Base-by-base conservation (phyloP, 1,284 basidiomycete genomes). In the Ceratobasidium sp. region DNA sequence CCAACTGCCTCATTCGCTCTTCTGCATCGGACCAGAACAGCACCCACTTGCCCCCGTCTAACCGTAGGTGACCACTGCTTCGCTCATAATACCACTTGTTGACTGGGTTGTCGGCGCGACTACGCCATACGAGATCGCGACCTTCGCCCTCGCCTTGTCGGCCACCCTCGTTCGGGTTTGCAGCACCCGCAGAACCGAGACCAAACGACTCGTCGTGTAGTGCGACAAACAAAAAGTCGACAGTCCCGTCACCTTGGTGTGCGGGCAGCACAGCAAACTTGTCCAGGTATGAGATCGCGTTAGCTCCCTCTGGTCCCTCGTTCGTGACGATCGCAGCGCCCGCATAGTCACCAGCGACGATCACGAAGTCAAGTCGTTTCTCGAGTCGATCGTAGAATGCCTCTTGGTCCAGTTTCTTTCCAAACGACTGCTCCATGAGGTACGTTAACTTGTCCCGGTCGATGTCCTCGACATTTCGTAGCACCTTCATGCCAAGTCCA, bases 1-100 rank as follows among this genome's bases (percentile, higher is more conserved):
- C 80, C 76, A 82, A 79, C 42, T 37, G 77, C 83, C 88, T 90
- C 39, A 94, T 83, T 73, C 90, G 88, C 82, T 91, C 94, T 86
- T 99, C 98, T 0, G 93, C 96, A 84, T 99, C 97, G 83, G 96
- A 98, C 98, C 98, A 99, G 85, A 99, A 99, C 81, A 99, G 85
- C 76, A 93, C 91, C 96, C 95, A 99, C 53, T 88, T 86, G 28
- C 91, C 92, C n/a, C n/a, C n/a, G 75, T 77, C 73, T 85, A 95
- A 89, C 73, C 94, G 89, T 47, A 96, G 80, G 84, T 98, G 97
- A 10, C 98, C 98, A 60, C 93, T 94, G 82, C 92, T 94, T 45
- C 98, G 91, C 83, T 99, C 98, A 81, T 96, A 98, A 85, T 99
- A 99, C 98, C 98, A 99, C 84, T 97, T 97, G 85, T 99, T 99